A percentile compares a stretch with the other conserved stretches of the same genome.
Evolutionary conservation across 352 stramenopile species (phyloP).

Genomic region (Pythium angustatum): DNA sequence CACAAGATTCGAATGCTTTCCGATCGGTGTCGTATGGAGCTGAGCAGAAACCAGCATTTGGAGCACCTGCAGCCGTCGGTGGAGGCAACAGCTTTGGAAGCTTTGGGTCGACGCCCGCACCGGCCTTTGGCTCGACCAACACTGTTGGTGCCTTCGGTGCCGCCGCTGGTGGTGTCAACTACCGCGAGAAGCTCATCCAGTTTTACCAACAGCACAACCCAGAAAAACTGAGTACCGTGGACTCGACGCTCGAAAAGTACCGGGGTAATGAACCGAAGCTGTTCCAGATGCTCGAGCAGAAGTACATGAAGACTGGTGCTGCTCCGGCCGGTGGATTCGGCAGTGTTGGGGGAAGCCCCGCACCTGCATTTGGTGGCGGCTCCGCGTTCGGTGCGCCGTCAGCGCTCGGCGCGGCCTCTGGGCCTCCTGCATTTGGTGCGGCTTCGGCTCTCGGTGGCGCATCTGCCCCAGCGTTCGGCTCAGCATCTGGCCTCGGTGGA

Average conservation of each 20-base stretch:
- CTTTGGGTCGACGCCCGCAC: not conserved
- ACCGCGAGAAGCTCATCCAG: conserved; percentile 54
- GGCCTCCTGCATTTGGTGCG: conserved; percentile 42
- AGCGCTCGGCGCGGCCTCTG: conserved; percentile 10
- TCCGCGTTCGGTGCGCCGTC: conserved; percentile 41
- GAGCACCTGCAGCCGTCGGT: conserved; percentile 11
- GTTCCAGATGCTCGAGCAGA: conserved; percentile 77
- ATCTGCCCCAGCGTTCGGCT: conserved; percentile 44
- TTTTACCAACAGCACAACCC: conserved; percentile 83
- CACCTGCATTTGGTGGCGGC: conserved; percentile 47
- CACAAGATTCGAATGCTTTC: conserved; percentile 17
- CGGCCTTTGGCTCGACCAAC: conserved; percentile 7
- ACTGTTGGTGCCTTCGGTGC: conserved; percentile 36
- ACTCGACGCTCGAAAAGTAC: conserved; percentile 73
- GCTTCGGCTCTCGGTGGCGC: conserved; percentile 44
- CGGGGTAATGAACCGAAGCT: conserved; percentile 65
- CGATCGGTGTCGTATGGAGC: conserved; percentile 18
- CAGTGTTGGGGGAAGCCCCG: conserved; percentile 21
- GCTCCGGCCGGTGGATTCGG: conserved; percentile 39
- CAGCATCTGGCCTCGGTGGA: conserved; percentile 47
- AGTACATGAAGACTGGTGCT: conserved; percentile 55
- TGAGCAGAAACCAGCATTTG: conserved; percentile 22
- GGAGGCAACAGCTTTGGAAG: conserved; percentile 2
- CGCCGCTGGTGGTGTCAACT: conserved; percentile 31
- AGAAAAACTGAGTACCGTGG: conserved; percentile 65